Conservation (phyloP, 176 grass and related monocot species). For the Ananas comosus region DNA sequence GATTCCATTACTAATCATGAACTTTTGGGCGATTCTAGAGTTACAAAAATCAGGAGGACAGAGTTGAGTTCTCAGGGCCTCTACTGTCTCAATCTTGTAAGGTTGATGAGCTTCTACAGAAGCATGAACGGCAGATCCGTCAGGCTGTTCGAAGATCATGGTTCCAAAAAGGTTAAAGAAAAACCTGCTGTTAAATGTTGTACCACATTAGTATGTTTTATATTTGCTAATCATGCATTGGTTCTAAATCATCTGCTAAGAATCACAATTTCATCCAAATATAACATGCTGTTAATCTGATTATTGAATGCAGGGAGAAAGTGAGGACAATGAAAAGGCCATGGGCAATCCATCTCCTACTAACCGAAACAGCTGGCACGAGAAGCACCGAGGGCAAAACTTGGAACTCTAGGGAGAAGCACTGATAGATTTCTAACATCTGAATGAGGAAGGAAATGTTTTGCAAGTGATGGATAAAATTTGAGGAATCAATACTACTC, state of each 20-base stretch:
- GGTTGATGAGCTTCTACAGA: constrained; percentile 74
- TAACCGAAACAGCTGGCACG: background rate
- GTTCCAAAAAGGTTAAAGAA: constrained; percentile 57
- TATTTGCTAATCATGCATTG: background rate
- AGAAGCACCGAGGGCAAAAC: background rate
- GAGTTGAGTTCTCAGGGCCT: constrained; percentile 54
- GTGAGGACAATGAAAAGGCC: background rate
- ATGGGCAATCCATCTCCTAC: background rate
- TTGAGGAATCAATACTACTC: background rate
- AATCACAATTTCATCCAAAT: background rate
- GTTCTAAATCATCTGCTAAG: background rate
- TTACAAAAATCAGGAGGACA: constrained; percentile 33
- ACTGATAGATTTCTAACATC: background rate
- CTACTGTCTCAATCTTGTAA: constrained; percentile 42
- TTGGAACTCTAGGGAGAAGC: background rate
- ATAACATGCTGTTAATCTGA: too few species aligned
- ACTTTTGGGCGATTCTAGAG: constrained; percentile 31
- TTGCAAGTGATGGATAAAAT: background rate
- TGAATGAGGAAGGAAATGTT: background rate
- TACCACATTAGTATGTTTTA: background rate
- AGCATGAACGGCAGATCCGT: constrained; percentile 60
- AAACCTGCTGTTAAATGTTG: background rate
- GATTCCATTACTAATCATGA: constrained; percentile 2
- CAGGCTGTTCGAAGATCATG: constrained; percentile 46
- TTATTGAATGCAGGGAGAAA: background rate